Evolutionary conservation across 257 asterid species (phyloP).

Genomic region (Solanum megistacrolobum): DNA sequence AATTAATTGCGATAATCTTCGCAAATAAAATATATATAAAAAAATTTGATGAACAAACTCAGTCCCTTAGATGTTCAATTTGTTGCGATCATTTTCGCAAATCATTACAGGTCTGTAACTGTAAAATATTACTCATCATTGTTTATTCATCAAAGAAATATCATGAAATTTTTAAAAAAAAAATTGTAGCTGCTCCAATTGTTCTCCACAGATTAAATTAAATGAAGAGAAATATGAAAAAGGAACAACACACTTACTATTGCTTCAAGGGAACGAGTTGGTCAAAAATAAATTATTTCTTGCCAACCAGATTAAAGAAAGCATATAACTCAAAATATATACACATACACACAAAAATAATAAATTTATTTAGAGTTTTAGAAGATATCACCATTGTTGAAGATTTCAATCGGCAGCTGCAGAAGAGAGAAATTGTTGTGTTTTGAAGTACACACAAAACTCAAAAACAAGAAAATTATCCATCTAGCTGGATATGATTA

Average conservation of each 20-base stretch:
- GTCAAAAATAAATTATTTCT: not conserved
- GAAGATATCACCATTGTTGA: not conserved
- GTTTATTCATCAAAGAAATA: not conserved
- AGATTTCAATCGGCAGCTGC: not conserved
- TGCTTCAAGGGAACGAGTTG: not conserved
- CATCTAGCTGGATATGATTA: too few relatives aligned
- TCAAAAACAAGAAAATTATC: too few relatives aligned
- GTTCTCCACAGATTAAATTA: not conserved
- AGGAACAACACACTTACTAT: not conserved
- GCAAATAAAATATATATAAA: not conserved
- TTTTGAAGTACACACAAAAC: too few relatives aligned
- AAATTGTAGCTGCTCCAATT: not conserved
- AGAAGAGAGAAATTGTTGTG: not conserved
- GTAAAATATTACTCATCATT: not conserved
- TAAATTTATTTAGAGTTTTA: not conserved
- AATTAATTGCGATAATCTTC: not conserved
- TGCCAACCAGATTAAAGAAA: constrained; percentile 1
- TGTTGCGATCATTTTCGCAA: not conserved
- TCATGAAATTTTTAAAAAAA: too few relatives aligned
- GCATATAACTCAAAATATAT: not conserved
- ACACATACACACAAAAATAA: not conserved
- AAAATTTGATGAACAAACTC: not conserved
- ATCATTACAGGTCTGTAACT: not conserved
- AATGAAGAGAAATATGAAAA: not conserved
- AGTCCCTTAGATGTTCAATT: not conserved